Conservation (phyloP, 1,284 basidiomycete genomes). For the Schizopora paradoxa region DNA sequence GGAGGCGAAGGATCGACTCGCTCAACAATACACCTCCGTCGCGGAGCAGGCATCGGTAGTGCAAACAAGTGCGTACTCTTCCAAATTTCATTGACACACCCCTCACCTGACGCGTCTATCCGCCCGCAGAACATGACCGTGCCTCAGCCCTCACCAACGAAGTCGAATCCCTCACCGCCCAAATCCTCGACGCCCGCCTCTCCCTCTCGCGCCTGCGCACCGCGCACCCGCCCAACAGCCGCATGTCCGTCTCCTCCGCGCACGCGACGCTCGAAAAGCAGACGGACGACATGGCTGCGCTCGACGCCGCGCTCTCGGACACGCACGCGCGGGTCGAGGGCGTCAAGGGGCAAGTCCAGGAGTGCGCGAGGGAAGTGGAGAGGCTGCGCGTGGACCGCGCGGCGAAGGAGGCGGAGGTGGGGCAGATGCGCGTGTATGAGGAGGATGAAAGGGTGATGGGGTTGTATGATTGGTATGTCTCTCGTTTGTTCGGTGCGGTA, state of each 20-base stretch:
- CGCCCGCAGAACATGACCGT: constrained; percentile 48
- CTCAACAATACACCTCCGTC: constrained; percentile 57
- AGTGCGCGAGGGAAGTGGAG: constrained; percentile 55
- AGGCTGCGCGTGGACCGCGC: constrained; percentile 57
- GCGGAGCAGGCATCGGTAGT: constrained; percentile 57
- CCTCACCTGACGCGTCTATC: background rate
- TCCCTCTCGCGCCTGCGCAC: constrained; percentile 73
- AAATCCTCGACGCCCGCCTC: constrained; percentile 76
- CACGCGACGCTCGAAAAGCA: constrained; percentile 67
- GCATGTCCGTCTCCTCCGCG: constrained; percentile 69
- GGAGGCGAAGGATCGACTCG: constrained; percentile 54
- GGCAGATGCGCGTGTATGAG: constrained; percentile 53
- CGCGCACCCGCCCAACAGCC: constrained; percentile 63
- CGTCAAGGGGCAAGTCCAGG: constrained; percentile 53
- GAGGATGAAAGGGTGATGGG: constrained; percentile 58
- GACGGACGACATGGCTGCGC: constrained; percentile 64
- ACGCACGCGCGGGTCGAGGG: constrained; percentile 42
- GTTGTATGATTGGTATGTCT: constrained; percentile 62
- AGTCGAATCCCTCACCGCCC: constrained; percentile 56
- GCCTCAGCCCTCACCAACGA: constrained; percentile 49
- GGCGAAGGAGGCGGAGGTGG: constrained; percentile 65
- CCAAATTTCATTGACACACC: background rate
- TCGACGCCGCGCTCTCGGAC: constrained; percentile 51
- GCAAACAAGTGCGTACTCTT: constrained; percentile 48
- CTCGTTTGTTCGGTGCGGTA: background rate